These are phyloP conservation scores for Vigna hirtella DNA, from an alignment of 306 rosid genomes.

Conservation along the genomic window DNA sequence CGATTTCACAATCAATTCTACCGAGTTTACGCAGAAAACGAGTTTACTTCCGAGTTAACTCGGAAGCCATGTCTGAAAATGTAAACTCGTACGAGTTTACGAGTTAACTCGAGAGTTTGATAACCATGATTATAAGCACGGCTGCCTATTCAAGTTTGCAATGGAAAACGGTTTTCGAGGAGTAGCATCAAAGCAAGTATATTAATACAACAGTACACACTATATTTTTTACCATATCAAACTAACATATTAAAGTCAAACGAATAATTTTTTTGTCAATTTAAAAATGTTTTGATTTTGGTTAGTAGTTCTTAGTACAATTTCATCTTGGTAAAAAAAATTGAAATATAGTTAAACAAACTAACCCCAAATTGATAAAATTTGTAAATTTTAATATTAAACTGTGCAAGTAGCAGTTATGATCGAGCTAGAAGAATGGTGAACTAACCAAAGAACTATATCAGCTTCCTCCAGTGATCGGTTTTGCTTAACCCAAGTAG, in stretches of 20 bases:
- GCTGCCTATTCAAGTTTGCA: constrained; percentile 3
- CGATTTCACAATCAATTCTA: no score
- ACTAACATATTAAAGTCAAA: background rate
- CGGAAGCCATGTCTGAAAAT: no score
- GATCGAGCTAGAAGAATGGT: background rate
- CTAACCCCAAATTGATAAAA: background rate
- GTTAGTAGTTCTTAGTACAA: background rate
- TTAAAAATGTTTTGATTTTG: background rate
- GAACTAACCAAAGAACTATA: constrained; percentile 78
- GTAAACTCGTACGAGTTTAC: no score
- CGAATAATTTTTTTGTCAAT: background rate
- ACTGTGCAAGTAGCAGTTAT: background rate
- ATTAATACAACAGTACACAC: background rate
- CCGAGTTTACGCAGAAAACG: no score
- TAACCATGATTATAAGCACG: background rate
- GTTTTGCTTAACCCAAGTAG: constrained; percentile 79
- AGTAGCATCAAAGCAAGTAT: constrained; percentile 4
- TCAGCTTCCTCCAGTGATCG: constrained; percentile 82
- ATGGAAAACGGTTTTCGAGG: constrained; percentile 1
- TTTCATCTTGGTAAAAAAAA: background rate
- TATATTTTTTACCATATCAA: background rate
- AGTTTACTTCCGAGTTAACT: no score
- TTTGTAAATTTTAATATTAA: background rate
- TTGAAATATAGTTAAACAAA: background rate
- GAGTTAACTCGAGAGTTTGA: no score